Percentiles rank a stretch among this genome's conserved stretches.
Conservation (phyloP, 345 rosid genomes). For the Carallia pectinifolia region DNA sequence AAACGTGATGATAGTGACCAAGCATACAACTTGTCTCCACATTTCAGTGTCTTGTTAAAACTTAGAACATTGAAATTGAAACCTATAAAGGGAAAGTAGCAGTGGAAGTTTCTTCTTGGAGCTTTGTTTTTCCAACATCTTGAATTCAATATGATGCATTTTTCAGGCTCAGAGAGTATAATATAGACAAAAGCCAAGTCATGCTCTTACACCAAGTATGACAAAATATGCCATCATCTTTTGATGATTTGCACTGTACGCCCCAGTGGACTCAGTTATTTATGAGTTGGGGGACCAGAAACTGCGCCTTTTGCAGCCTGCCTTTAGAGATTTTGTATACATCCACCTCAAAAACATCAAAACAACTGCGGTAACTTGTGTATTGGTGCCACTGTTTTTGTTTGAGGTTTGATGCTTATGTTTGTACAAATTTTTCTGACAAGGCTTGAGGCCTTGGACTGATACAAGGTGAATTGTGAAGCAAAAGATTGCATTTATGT, state of each 20-base stretch:
- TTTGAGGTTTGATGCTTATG: background rate
- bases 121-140: constrained; percentile 4
- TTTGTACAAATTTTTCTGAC: background rate
- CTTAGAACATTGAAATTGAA: background rate
- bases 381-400: background rate
- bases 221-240: constrained; percentile 45
- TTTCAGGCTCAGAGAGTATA: background rate
- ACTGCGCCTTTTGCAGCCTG: background rate
- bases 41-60: background rate
- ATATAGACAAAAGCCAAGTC: constrained; percentile 8
- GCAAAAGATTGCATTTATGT: background rate
- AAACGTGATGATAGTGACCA: constrained; percentile 29
- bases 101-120: constrained; percentile 20
- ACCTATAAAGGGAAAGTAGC: background rate
- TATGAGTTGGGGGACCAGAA: constrained; percentile 24
- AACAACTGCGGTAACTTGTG: background rate
- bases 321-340: background rate
- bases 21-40: constrained; percentile 11
- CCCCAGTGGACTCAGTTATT: background rate
- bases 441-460: too few relatives aligned
- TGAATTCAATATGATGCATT: constrained; percentile 1
- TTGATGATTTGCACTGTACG: constrained; percentile 38
- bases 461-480: too few relatives aligned
- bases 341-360: background rate
- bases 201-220: constrained; percentile 22